Evolutionary conservation across 176 grass and related monocot genomes (phyloP).

Genomic region (Secale cereale): DNA sequence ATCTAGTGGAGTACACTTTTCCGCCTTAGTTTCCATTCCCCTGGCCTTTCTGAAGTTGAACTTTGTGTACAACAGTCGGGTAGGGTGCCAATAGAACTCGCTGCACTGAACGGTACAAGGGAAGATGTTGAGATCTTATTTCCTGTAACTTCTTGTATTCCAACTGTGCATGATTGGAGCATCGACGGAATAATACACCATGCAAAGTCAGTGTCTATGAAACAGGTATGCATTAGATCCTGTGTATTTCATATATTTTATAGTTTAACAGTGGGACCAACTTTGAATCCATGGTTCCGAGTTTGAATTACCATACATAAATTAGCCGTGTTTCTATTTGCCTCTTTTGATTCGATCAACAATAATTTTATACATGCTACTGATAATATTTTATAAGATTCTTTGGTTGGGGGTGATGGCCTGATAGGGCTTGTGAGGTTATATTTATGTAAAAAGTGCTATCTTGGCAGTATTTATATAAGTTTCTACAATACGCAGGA

Average conservation of each 20-base stretch:
- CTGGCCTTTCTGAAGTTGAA: neutral
- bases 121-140: constrained; percentile 12
- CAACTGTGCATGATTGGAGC: neutral
- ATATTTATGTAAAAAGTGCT: neutral
- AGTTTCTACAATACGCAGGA: neutral
- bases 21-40: neutral
- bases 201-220: neutral
- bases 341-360: neutral
- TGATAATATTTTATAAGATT: neutral
- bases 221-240: neutral
- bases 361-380: neutral
- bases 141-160: constrained; percentile 9
- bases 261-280: neutral
- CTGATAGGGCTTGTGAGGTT: neutral
- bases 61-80: neutral
- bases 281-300: neutral
- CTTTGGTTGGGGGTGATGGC: neutral
- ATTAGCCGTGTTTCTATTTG: neutral
- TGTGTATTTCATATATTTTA: neutral
- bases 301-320: neutral
- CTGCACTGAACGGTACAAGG: neutral
- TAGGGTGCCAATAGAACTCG: neutral
- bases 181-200: neutral
- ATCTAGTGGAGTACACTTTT: neutral
- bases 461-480: neutral